Evolutionary conservation across 1,139 yeast genomes (phyloP).

Genomic region (Yamadazyma aaseri): DNA sequence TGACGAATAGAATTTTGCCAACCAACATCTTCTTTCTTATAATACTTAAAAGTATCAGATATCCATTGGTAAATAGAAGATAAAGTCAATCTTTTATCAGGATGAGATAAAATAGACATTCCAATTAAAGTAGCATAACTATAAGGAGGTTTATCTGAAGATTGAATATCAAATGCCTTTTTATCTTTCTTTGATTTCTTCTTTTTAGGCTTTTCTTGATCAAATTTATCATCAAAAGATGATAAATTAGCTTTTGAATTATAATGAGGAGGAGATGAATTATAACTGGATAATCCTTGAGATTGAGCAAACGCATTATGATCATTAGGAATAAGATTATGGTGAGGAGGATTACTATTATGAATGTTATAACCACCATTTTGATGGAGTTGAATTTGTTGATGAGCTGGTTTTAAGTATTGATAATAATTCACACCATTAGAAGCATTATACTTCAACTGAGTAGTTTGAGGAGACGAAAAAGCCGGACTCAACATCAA

Average conservation of each 20-base stretch:
- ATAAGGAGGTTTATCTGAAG: conserved; percentile 79
- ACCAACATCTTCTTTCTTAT: conserved; percentile 83
- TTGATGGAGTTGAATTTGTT: neutral
- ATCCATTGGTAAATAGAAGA: conserved; percentile 95
- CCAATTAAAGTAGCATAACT: conserved; percentile 94
- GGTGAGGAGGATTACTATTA: neutral
- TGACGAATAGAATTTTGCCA: conserved; percentile 94
- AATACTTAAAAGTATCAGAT: conserved; percentile 79
- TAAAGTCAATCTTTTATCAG: conserved; percentile 73
- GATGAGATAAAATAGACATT: conserved; percentile 87
- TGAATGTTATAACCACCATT: no score
- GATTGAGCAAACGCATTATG: neutral
- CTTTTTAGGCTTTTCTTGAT: conserved; percentile 18
- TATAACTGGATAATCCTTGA: conserved; percentile 1
- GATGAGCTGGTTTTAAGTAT: conserved; percentile 5
- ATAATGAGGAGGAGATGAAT: conserved; percentile 8
- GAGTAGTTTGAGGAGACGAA: conserved; percentile 45
- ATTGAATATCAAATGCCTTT: conserved; percentile 34
- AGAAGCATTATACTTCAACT: conserved; percentile 6
- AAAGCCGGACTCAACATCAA: conserved; percentile 45
- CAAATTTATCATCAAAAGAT: conserved; percentile 16
- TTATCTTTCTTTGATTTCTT: conserved; percentile 15
- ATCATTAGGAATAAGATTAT: no score
- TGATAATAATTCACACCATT: conserved; percentile 4
- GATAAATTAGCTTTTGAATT: conserved; percentile 12